A percentile compares a stretch with the other conserved stretches of the same genome.
Conservation (phyloP, 2,329 filamentous ascomycete genomes). For the Orbilia ellipsospora region DNA sequence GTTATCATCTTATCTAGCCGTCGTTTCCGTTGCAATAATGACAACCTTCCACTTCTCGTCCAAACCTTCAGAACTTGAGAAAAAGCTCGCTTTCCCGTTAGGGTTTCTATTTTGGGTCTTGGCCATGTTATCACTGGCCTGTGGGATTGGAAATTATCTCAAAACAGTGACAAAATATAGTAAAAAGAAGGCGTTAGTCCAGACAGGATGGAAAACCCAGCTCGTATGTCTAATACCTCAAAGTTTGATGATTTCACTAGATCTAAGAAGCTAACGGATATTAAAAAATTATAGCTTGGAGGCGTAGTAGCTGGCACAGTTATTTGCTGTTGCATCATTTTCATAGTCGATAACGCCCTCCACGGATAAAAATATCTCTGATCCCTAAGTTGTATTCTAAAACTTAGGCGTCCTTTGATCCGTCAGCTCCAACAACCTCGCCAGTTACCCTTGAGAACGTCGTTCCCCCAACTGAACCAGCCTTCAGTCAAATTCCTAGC, state of each 20-base stretch:
- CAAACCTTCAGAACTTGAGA: slow-evolving; percentile 76
- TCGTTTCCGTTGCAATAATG: slow-evolving; percentile 89
- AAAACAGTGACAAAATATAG: slow-evolving; percentile 83
- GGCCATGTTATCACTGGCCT: slow-evolving; percentile 77
- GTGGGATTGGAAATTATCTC: slow-evolving; percentile 88
- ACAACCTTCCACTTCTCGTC: slow-evolving; percentile 90
- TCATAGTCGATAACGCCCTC: slow-evolving; percentile 47
- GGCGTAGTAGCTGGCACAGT: slow-evolving; percentile 38
- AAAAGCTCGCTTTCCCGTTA: slow-evolving; percentile 81
- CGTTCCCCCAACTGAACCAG: slow-evolving; percentile 83
- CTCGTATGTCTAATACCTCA: slow-evolving; percentile 65
- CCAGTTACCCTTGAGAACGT: slow-evolving; percentile 76
- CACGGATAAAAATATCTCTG: slow-evolving; percentile 1
- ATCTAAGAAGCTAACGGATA: not conserved
- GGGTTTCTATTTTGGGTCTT: slow-evolving; percentile 90
- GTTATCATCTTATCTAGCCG: slow-evolving; percentile 86
- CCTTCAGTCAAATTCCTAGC: slow-evolving; percentile 77
- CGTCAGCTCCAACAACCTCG: slow-evolving; percentile 66
- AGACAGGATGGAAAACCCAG: slow-evolving; percentile 94
- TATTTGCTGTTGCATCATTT: slow-evolving; percentile 46
- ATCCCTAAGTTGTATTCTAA: no score
- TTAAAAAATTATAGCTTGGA: slow-evolving; percentile 16
- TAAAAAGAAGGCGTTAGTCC: slow-evolving; percentile 81
- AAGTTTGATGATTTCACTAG: not conserved
- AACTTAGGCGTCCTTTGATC: no score